Conservation (phyloP, 768 basidiomycete species). For the Auriscalpium vulgare region DNA sequence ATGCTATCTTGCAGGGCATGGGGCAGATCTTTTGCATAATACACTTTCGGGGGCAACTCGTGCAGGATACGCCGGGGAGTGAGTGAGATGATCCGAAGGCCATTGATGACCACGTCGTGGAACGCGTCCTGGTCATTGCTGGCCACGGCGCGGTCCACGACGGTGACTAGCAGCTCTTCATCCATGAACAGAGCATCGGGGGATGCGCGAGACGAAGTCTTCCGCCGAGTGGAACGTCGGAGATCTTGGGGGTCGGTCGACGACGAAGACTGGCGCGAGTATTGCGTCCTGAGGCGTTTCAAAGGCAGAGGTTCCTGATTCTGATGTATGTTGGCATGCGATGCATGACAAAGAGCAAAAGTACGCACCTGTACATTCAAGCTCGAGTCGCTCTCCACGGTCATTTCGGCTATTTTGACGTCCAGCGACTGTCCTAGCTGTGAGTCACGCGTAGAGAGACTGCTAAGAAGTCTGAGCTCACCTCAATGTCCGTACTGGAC, state of each 20-base stretch:
- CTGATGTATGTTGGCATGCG: not conserved
- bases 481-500: too few species aligned
- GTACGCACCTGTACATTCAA: too few species aligned
- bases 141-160: too few species aligned
- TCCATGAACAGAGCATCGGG: too few species aligned
- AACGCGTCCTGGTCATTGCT: not conserved
- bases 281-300: not conserved
- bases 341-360: not conserved
- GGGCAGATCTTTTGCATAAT: conserved; percentile 44
- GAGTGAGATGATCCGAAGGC: conserved; percentile 4
- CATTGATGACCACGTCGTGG: not conserved
- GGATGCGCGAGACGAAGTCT: too few species aligned
- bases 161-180: too few species aligned
- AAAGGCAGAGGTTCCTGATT: not conserved
- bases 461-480: too few species aligned
- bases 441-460: too few species aligned
- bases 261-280: not conserved
- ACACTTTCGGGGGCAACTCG: conserved; percentile 18
- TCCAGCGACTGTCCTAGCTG: too few species aligned
- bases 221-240: not conserved
- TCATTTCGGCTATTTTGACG: too few species aligned
- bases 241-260: not conserved
- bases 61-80: conserved; percentile 11
- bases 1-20: conserved; percentile 59
- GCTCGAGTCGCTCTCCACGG: too few species aligned